Base-by-base conservation (phyloP, 2,329 filamentous ascomycete genomes). In the Xylariales sp. region DNA sequence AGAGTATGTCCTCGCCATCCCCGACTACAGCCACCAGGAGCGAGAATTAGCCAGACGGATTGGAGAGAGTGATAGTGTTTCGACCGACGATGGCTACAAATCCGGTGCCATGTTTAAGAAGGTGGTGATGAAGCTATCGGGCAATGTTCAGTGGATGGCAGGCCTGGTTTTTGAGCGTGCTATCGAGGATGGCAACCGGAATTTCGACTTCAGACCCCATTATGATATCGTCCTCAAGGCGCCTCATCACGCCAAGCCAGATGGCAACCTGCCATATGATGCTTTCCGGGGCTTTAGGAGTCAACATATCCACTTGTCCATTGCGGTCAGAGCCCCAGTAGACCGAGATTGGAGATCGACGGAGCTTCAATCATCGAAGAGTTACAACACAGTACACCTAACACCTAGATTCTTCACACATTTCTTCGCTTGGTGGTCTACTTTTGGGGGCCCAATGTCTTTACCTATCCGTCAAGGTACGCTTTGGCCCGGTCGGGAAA, bases 251-350 rank as follows among this genome's bases (percentile, higher is more conserved):
- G 82, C 88, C 13, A 82, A 82, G 50, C 55, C 76, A 14, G 74
- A 72, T 36, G 61, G 72, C 44, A 68, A 67, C 34, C 48, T 66
- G 34, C 70, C 74, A 4, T 97, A 97, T 50, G 93, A 98, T 65
- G 91, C 93, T n/a, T 94, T 93, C 69, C 77, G 80, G 45, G 91
- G 88, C n/a, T 98, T 98, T 67, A 81, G 94, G 50, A 98, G 93
- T 62, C 81, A 96, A 40, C 87, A 97, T 56, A 96, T 98, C 25
- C 93, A 98, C 61, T 76, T 98, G 56, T 98, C 94, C 0, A 80
- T 98, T 45, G 89, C 89, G 1, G 81, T 98, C 25, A 80, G 87
- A 46, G 93, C 93, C 1, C 93, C 94, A 0, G 79, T 85, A 23
- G 85, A 90, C 55, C 78, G 89, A 28, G 84, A 96, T 52, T 96